These are phyloP conservation scores for Ophiocordyceps unilateralis DNA, from an alignment of 2,329 filamentous ascomycete genomes.

Conservation along the genomic window DNA sequence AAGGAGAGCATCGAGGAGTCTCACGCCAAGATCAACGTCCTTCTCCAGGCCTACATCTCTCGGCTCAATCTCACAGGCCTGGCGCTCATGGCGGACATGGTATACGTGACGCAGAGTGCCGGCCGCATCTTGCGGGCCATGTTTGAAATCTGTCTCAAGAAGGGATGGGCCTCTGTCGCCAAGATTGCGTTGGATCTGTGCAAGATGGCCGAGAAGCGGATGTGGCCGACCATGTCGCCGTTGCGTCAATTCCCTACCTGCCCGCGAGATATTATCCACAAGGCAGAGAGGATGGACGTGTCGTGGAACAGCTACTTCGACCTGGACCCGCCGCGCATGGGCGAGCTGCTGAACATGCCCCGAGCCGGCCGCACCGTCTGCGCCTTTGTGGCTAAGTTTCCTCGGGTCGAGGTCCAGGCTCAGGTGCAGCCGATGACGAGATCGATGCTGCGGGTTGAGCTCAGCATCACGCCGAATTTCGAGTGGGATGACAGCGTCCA, in stretches of 20 bases:
- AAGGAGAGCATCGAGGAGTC: slow-evolving; percentile 97
- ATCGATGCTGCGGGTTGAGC: slow-evolving; percentile 77
- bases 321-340: slow-evolving; percentile 89
- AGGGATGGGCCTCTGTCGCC: slow-evolving; percentile 86
- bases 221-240: slow-evolving; percentile 99
- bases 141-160: slow-evolving; percentile 94
- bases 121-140: slow-evolving; percentile 89
- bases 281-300: slow-evolving; percentile 88
- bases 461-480: slow-evolving; percentile 87
- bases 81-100: slow-evolving; percentile 93
- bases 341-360: slow-evolving; percentile 78
- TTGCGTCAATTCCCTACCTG: slow-evolving; percentile 77
- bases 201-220: slow-evolving; percentile 98
- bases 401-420: slow-evolving; percentile 78
- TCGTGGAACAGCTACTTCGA: slow-evolving; percentile 91
- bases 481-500: slow-evolving; percentile 88
- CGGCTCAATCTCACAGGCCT: slow-evolving; percentile 84
- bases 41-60: slow-evolving; percentile 92
- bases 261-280: slow-evolving; percentile 71
- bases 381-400: slow-evolving; percentile 77
- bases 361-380: slow-evolving; percentile 78
- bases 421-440: slow-evolving; percentile 90
- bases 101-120: slow-evolving; percentile 95
- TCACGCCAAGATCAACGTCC: slow-evolving; percentile 94
- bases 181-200: slow-evolving; percentile 87